Base-by-base conservation (phyloP, 2,329 filamentous ascomycete species). In the Fusarium tupiense region DNA sequence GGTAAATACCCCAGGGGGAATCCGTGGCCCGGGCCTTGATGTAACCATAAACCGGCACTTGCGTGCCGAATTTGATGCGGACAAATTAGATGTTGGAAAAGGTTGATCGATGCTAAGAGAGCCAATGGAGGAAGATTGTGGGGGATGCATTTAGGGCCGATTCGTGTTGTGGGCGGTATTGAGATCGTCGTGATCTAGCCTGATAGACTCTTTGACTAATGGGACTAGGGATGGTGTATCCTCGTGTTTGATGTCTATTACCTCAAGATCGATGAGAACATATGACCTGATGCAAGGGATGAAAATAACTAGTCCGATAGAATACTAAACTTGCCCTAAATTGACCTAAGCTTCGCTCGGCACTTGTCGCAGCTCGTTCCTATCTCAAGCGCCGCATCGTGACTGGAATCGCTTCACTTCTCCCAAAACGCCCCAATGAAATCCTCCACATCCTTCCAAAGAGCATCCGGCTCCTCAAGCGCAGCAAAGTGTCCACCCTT, bases 401-500 rank as follows among this genome's bases (percentile, higher is more conserved):
- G 19, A 37, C 13, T 53, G 50, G 31, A 53, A 53, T 12, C 31
- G 50, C 33, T 40, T 60, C 43, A 52, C 3, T 37, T 35, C 38
- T 56, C 3, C 69, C 67, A 71, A 16, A 71, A 71, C 14, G 33
- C 44, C 4, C 12, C 37, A 47, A 75, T 57, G 24, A 75, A 75
- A 10, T 73, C 69, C 37, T 71, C 31, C 8, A 75, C 37, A 22
- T 75, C 72, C 3, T 54, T 65, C 72, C 62, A 75, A 43, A 75
- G 33, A 4, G 47, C 12, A 17, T 75, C 60, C 1, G 72, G 72
- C 31, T 64, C 50, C 29, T 75, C 72, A 20, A 75, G 69, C 11
- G 69, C 72, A 57, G 69, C 61, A 59, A 75, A 75, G 33, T 75
- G 72, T 3, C 72, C 72, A 9, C 72, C 72, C n/a, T 52, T 53